Evolutionary conservation across 192 early-diverging fungal genomes (phyloP).

Genomic region (Chytriomyces hyalinus): DNA sequence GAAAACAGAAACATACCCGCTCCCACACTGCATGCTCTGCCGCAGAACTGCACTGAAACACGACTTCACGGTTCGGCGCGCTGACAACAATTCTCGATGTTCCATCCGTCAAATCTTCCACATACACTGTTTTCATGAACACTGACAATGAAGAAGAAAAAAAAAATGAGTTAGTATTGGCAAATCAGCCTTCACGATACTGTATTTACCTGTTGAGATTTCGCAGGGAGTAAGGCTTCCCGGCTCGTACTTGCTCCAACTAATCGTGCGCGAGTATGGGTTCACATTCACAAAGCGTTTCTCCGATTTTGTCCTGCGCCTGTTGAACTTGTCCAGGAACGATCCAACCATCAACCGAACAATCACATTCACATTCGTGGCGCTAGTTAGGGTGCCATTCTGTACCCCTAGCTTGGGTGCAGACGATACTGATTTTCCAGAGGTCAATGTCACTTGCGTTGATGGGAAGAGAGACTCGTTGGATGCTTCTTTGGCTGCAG

Average conservation of each 20-base stretch:
- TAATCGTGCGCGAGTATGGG: constrained; percentile 34
- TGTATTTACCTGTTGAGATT: not conserved
- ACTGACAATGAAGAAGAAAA: constrained; percentile 13
- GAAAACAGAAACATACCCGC: not conserved
- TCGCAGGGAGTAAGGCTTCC: not conserved
- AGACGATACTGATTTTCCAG: too few species aligned
- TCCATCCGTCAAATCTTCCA: constrained; percentile 38
- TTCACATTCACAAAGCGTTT: constrained; percentile 36
- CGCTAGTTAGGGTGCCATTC: too few species aligned
- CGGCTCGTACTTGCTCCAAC: constrained; percentile 33
- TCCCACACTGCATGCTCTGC: constrained; percentile 37
- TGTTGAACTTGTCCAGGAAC: constrained; percentile 32
- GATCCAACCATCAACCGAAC: constrained; percentile 36
- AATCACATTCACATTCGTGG: constrained; percentile 30
- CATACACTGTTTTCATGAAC: constrained; percentile 36
- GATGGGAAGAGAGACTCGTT: too few species aligned
- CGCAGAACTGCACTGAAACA: constrained; percentile 31
- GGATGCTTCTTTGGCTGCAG: not conserved
- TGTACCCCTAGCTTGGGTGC: too few species aligned
- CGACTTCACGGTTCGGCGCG: constrained; percentile 28
- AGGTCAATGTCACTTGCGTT: too few species aligned
- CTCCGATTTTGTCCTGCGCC: constrained; percentile 29
- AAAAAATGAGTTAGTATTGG: not conserved
- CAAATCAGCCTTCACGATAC: not conserved
- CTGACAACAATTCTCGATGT: constrained; percentile 26